These are phyloP conservation scores for Didymosphaeria variabile DNA, from an alignment of 2,329 filamentous ascomycete species.

Conservation along the genomic window DNA sequence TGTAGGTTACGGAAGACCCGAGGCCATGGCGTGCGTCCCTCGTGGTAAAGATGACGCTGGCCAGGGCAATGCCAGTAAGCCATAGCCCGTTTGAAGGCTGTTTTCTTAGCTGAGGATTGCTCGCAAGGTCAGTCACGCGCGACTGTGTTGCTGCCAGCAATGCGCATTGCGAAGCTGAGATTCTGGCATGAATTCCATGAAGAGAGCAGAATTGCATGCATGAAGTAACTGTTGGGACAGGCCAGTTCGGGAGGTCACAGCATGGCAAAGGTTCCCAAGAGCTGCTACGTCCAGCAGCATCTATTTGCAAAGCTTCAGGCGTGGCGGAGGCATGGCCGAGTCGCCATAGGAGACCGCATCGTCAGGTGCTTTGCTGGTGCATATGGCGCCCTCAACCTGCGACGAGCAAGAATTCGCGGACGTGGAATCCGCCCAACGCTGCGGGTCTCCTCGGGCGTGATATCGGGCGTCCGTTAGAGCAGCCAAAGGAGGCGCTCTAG, in stretches of 20 bases:
- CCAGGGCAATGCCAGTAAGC: slow-evolving; percentile 18
- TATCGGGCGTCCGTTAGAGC: slow-evolving; percentile 17
- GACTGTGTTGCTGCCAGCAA: slow-evolving; percentile 1
- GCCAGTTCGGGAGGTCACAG: slow-evolving; percentile 38
- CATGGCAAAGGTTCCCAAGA: slow-evolving; percentile 31
- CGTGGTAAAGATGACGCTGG: slow-evolving; percentile 27
- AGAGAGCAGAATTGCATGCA: slow-evolving; percentile 19
- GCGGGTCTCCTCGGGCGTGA: slow-evolving; percentile 12
- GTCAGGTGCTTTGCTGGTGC: slow-evolving; percentile 11
- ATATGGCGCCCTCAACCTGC: slow-evolving; percentile 12
- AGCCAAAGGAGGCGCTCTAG: slow-evolving; percentile 1
- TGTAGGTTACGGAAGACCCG: slow-evolving; percentile 35
- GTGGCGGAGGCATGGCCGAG: not conserved
- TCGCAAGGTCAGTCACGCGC: slow-evolving; percentile 20
- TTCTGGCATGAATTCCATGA: slow-evolving; percentile 3
- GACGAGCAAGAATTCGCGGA: slow-evolving; percentile 3
- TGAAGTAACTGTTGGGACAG: slow-evolving; percentile 27
- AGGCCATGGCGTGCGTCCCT: slow-evolving; percentile 36
- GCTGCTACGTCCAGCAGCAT: slow-evolving; percentile 19
- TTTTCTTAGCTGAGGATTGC: slow-evolving; percentile 11
- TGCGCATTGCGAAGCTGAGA: not conserved
- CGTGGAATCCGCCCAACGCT: slow-evolving; percentile 1
- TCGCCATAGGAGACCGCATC: slow-evolving; percentile 7
- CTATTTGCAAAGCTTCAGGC: slow-evolving; percentile 6
- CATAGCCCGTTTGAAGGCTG: slow-evolving; percentile 16